Evolutionary conservation across 192 early-diverging fungal genomes (phyloP).

Genomic region (Backusella mclennaniae): DNA sequence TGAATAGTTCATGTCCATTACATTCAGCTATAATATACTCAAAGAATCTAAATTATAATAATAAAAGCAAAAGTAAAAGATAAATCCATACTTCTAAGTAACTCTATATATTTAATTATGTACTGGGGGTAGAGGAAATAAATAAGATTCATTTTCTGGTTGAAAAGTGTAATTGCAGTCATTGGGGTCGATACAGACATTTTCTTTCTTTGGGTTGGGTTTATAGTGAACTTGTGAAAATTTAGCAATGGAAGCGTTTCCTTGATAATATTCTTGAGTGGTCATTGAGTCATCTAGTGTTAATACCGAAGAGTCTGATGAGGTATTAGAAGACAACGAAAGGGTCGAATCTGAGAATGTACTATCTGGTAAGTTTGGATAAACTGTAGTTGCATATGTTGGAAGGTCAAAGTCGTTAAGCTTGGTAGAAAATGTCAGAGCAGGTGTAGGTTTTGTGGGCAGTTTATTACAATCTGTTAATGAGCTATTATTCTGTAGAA

Average conservation of each 20-base stretch:
- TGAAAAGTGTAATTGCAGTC: background rate
- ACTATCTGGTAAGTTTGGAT: background rate
- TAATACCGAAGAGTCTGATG: background rate
- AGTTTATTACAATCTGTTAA: background rate
- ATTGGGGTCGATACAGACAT: background rate
- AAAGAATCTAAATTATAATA: too few species aligned
- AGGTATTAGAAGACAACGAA: background rate
- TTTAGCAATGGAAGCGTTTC: background rate
- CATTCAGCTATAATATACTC: too few species aligned
- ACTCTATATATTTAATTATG: background rate
- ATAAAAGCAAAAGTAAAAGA: background rate
- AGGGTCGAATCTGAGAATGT: background rate
- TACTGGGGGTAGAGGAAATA: background rate
- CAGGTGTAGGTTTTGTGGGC: slow-evolving; percentile 7
- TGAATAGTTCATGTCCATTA: too few species aligned
- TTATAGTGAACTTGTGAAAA: background rate
- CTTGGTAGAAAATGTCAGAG: background rate
- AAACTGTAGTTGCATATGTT: background rate
- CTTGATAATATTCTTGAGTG: background rate
- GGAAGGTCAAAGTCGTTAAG: background rate
- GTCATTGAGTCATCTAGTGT: background rate
- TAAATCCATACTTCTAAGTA: background rate
- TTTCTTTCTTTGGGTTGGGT: background rate
- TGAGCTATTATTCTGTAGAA: background rate
- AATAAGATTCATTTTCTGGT: background rate